Evolutionary conservation across 2,329 filamentous ascomycete genomes (phyloP).

Genomic region (Penicillium sp.): DNA sequence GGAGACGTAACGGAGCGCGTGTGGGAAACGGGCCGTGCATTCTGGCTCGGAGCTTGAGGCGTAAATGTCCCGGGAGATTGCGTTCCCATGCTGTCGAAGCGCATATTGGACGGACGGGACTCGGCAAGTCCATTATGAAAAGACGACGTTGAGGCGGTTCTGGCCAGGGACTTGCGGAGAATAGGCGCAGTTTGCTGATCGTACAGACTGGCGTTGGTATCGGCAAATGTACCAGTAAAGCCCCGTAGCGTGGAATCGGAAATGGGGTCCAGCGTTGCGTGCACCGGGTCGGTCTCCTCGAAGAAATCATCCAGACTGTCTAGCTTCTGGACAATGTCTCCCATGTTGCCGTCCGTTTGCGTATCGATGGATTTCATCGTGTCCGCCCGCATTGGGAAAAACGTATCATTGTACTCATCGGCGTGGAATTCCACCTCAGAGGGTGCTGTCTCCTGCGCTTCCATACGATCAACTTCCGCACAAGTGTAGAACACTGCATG

Average conservation of each 20-base stretch:
- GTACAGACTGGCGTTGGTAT: conserved; percentile 73
- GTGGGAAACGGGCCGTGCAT: conserved; percentile 59
- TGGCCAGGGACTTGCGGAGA: conserved; percentile 65
- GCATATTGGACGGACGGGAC: conserved; percentile 50
- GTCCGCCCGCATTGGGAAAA: conserved; percentile 72
- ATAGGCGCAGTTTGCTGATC: conserved; percentile 90
- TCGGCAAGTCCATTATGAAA: conserved; percentile 88
- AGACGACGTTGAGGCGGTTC: conserved; percentile 62
- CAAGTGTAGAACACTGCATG: conserved; percentile 95
- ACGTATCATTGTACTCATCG: conserved; percentile 71
- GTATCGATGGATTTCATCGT: conserved; percentile 86
- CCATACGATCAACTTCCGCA: conserved; percentile 56
- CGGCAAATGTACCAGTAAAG: conserved; percentile 56
- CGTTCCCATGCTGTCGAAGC: conserved; percentile 43
- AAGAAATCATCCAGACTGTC: conserved; percentile 77
- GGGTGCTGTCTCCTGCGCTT: conserved; percentile 58
- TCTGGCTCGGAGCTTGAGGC: too few relatives aligned
- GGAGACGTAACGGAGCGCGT: conserved; percentile 79
- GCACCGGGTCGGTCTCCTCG: conserved; percentile 55
- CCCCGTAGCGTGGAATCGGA: conserved; percentile 31
- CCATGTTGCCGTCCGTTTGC: conserved; percentile 56
- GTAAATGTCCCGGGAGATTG: conserved; percentile 41
- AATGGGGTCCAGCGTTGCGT: conserved; percentile 45
- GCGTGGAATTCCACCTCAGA: conserved; percentile 86
- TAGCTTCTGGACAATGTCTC: conserved; percentile 70